Evolutionary conservation across 1,284 basidiomycete genomes (phyloP), one percentile per base, ranked within the genome.

Genomic region (Amylostereum areolatum): DNA sequence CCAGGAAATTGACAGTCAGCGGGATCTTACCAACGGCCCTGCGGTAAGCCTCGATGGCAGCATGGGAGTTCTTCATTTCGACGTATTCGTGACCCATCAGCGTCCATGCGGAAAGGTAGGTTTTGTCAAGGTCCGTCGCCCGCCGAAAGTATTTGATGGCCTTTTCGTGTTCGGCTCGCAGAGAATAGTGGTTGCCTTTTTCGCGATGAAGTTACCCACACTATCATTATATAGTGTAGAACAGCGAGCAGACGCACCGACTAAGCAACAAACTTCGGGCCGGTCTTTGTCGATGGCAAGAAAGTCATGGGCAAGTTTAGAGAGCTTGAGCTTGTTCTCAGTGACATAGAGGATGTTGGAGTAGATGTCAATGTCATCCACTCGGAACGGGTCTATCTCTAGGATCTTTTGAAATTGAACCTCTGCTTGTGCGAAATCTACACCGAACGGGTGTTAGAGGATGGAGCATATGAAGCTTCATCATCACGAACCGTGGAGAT

Each of bases 41-140:
- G 44, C 97, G 81, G 69, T 99, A 99, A 29, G 94, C 92, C 68
- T 98, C 97, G 49, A 98, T 96, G 1, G 97, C 97, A 2, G 97
- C 96, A 73, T 98, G 95, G 12, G 92, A 92, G 68, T 99, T 99
- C 69, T 98, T 98, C 79, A 98, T 84, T 71, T 99, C 97, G 48
- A 99, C 89, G 62, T 93, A 99, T 66, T 98, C 97, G 66, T 99
- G 97, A 0, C 97, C 97, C 86, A 99, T 93, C 54, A 99, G 68
- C n/a, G 96, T 98, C 97, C 97, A 99, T 3, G 97, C 97, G 3
- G 92, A 89, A 25, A 98, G 76, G 67, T 95, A 99, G 4, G 91
- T 93, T 54, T 89, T 80, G 67, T 99, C 96, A 45, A 99, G 80
- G 59, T 95, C 87, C 18, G 96, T 89, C 7, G 96, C 95, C 51